These are phyloP conservation scores for Xylaria sp. DNA, from an alignment of 2,329 filamentous ascomycete species.

Conservation along the genomic window DNA sequence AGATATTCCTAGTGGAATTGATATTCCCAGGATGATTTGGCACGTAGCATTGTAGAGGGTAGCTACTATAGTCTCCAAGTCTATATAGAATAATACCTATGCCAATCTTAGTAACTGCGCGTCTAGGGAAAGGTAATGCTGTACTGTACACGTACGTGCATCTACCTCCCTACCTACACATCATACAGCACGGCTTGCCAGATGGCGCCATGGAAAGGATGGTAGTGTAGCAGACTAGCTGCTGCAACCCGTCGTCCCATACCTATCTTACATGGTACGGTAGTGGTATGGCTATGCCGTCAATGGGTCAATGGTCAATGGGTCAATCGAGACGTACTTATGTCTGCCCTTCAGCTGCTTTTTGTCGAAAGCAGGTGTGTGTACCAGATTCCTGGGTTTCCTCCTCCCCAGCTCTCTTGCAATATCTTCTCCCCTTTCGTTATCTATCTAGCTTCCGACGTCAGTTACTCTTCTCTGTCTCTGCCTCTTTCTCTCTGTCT, in stretches of 20 bases:
- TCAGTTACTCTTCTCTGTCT: slow-evolving; percentile 23
- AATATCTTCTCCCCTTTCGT: slow-evolving; percentile 27
- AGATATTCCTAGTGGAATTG: slow-evolving; percentile 18
- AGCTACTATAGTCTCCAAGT: slow-evolving; percentile 26
- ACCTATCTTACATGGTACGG: slow-evolving; percentile 5
- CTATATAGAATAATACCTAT: slow-evolving; percentile 13
- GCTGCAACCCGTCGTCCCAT: slow-evolving; percentile 12
- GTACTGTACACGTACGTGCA: slow-evolving; percentile 29
- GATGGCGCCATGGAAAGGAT: slow-evolving; percentile 29
- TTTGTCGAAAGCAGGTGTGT: slow-evolving; percentile 46
- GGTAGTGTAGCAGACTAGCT: slow-evolving; percentile 16
- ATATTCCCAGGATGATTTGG: slow-evolving; percentile 28
- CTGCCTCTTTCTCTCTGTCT: background rate
- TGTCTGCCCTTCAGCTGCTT: slow-evolving; percentile 42
- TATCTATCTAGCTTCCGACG: slow-evolving; percentile 37
- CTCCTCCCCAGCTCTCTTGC: slow-evolving; percentile 32
- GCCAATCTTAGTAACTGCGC: slow-evolving; percentile 24
- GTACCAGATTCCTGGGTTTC: slow-evolving; percentile 49
- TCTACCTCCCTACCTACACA: slow-evolving; percentile 29
- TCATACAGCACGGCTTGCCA: slow-evolving; percentile 19
- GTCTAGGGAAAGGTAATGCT: slow-evolving; percentile 17
- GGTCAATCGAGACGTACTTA: slow-evolving; percentile 33
- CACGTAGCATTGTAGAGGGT: slow-evolving; percentile 15
- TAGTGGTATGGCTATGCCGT: slow-evolving; percentile 18
- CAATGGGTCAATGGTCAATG: slow-evolving; percentile 19